phyloP scores from a whole-genome alignment of 2,329 filamentous ascomycete genomes.

The Aspergillus felis region DNA sequence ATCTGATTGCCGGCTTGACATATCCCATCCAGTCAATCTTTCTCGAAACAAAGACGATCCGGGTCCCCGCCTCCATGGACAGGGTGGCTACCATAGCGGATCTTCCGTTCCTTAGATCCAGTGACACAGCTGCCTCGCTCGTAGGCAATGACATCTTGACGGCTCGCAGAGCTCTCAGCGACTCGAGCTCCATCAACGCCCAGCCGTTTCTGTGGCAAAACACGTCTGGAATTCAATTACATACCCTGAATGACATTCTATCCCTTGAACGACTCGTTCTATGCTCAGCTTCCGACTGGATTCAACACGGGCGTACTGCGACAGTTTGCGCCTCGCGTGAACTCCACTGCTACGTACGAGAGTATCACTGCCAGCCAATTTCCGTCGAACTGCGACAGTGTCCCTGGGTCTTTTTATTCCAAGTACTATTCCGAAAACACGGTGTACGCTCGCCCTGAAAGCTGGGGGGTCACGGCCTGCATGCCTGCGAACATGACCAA shows the following conservation, averaged over 20 bases:
- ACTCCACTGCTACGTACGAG: constrained; percentile 19
- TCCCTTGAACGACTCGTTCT: constrained; percentile 18
- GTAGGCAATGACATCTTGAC: neutral
- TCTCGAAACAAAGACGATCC: constrained; percentile 9
- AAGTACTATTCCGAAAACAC: constrained; percentile 9
- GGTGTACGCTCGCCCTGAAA: neutral
- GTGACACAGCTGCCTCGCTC: neutral
- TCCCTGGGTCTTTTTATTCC: constrained; percentile 15
- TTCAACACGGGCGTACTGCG: constrained; percentile 24
- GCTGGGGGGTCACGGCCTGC: constrained; percentile 21
- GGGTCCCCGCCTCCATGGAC: constrained; percentile 1
- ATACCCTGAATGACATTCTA: constrained; percentile 5
- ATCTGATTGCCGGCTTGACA: constrained; percentile 17
- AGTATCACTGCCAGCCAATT: constrained; percentile 14
- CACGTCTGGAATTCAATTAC: neutral
- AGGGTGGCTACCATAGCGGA: neutral
- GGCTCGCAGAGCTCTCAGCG: neutral
- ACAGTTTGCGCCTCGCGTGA: constrained; percentile 28
- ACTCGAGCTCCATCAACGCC: neutral
- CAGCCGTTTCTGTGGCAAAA: neutral
- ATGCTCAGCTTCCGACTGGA: constrained; percentile 17
- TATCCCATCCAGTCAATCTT: constrained; percentile 22
- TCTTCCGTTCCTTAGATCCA: neutral
- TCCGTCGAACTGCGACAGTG: constrained; percentile 17
- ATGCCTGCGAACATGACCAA: constrained; percentile 21